phyloP scores from a whole-genome alignment of 495 filamentous ascomycete genomes.

The Penicillium lividum region DNA sequence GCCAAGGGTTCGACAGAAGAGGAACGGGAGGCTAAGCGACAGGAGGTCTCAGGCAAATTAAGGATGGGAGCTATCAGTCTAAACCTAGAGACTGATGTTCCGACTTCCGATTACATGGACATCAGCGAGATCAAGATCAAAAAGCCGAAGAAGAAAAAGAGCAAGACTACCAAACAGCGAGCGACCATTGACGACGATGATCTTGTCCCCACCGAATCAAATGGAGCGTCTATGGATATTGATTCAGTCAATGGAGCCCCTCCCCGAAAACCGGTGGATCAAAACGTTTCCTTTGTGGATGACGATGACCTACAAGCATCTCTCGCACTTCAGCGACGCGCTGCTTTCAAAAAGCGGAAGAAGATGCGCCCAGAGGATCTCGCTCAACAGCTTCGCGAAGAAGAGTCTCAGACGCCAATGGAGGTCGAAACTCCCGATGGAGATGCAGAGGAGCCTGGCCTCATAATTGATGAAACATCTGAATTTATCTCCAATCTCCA shows the following conservation, averaged over 20 bases:
- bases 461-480: constrained; percentile 91
- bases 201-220: constrained; percentile 55
- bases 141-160: constrained; percentile 93
- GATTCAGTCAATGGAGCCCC: constrained; percentile 54
- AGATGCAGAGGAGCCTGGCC: constrained; percentile 63
- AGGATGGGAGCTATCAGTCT: constrained; percentile 74
- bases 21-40: constrained; percentile 58
- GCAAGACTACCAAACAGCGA: constrained; percentile 70
- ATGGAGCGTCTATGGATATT: constrained; percentile 71
- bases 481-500: constrained; percentile 89
- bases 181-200: constrained; percentile 75
- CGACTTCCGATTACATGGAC: constrained; percentile 84
- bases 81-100: constrained; percentile 65
- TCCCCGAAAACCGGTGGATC: constrained; percentile 61
- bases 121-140: constrained; percentile 81
- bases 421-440: constrained; percentile 48
- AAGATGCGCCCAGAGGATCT: constrained; percentile 80
- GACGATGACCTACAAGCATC: constrained; percentile 91
- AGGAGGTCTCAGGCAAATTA: constrained; percentile 57
- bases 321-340: constrained; percentile 74
- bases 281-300: constrained; percentile 74
- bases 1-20: constrained; percentile 68
- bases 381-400: constrained; percentile 77
- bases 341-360: constrained; percentile 88
- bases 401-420: constrained; percentile 59